These are phyloP conservation scores for Benincasa hispida DNA, from an alignment of 306 rosid genomes.

Conservation along the genomic window DNA sequence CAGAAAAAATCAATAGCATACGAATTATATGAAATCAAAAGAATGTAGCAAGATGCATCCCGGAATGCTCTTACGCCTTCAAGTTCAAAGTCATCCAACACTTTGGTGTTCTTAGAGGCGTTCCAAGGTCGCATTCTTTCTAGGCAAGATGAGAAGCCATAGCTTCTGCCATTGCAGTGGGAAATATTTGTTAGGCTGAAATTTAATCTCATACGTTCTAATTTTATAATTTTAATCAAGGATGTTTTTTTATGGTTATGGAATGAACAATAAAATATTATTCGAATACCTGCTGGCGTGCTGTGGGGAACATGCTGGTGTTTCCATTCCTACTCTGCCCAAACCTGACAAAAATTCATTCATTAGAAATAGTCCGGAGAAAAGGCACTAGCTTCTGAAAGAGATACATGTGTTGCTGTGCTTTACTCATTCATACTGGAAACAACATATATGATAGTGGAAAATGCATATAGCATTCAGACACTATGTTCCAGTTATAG, in stretches of 20 bases:
- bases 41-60: constrained; percentile 7
- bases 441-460: neutral
- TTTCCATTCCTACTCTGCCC: constrained; percentile 71
- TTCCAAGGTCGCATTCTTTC: constrained; percentile 28
- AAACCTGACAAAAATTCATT: constrained; percentile 37
- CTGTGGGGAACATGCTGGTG: constrained; percentile 76
- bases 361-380: neutral
- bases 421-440: neutral
- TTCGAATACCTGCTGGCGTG: constrained; percentile 36
- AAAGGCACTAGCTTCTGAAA: neutral
- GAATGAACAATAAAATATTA: neutral
- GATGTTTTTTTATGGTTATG: neutral
- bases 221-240: neutral
- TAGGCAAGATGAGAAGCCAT: constrained; percentile 26
- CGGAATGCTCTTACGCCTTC: constrained; percentile 41
- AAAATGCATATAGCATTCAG: neutral
- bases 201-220: neutral
- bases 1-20: neutral
- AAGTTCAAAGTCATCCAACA: constrained; percentile 44
- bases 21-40: neutral
- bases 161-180: constrained; percentile 17
- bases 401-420: neutral
- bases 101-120: constrained; percentile 22
- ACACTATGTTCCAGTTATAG: neutral
- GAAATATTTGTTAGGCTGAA: neutral